Evolutionary conservation across 441 rosid species (phyloP), one percentile per base, ranked within the genome.

Genomic region (Capsella rubella): DNA sequence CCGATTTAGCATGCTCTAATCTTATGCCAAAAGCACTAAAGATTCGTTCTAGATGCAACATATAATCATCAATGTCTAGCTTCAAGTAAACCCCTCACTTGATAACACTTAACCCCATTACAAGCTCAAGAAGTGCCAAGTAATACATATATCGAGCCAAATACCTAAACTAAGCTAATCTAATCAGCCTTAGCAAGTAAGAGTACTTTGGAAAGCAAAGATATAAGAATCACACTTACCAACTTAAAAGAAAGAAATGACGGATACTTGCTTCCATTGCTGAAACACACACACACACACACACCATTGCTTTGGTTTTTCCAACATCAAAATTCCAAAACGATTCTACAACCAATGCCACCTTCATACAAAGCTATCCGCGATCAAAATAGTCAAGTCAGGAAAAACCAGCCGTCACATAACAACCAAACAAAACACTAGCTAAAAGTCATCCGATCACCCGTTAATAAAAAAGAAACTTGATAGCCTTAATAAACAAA

Each of bases 401-500:
- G 47, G 47, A 55, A 62, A 73, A 72, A 62, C 57, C 46, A 54
- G 56, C 69, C 56, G 25, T 7, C 64, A 64, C 71, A 35, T 27
- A 27, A 28, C 65, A 39, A 35, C 50, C 62, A 67, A 64, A 64
- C 53, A 45, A 65, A 47, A 65, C 60, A 68, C 79, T 76, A 64
- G 71, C 79, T 56, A 55, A 57, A 16, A 53, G 64, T 69, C 69
- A 68, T 68, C 69, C n/a, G 73, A 74, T 28, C 5, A 43, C 39
- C 56, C 42, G 40, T 45, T 3, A 69, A 47, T 58, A 1, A 10
- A 69, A 58, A 66, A 1, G 46, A 66, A 39, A 67, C 29, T 46
- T 8, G 13, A 50, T 43, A 11, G 67, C 79, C 47, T 63, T 63
- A 55, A 69, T 29, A 56, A 70, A 76, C 79, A 69, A 69, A 76